Conservation (phyloP, 1,139 yeast species). For the Hyphopichia pseudoburtonii region DNA sequence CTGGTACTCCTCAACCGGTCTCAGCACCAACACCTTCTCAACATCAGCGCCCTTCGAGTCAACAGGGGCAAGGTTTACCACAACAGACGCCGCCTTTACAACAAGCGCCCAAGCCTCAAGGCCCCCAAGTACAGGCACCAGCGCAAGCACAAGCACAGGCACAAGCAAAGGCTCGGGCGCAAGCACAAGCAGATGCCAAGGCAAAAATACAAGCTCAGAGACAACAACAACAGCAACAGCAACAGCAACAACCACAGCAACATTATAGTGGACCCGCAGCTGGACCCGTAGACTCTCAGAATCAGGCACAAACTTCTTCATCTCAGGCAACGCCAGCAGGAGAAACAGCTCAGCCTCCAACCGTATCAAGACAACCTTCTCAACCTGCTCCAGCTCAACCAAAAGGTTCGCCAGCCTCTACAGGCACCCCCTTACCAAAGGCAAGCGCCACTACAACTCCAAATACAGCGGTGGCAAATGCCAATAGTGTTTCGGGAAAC, state of each 20-base stretch:
- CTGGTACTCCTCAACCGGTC: too few species aligned
- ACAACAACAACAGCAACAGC: slow-evolving; percentile 4
- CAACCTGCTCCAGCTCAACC: not conserved
- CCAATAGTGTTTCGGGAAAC: not conserved
- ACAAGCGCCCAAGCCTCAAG: not conserved
- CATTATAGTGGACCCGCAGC: slow-evolving; percentile 7
- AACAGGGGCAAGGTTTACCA: slow-evolving; percentile 4
- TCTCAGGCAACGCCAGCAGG: slow-evolving; percentile 8
- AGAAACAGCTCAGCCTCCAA: slow-evolving; percentile 8
- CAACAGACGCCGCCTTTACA: slow-evolving; percentile 6
- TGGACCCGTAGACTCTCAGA: slow-evolving; percentile 10
- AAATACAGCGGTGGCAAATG: slow-evolving; percentile 10
- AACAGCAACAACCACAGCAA: slow-evolving; percentile 4
- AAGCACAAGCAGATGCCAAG: slow-evolving; percentile 1
- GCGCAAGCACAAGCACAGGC: slow-evolving; percentile 2
- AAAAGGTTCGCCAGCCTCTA: slow-evolving; percentile 6
- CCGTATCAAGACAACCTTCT: slow-evolving; percentile 1
- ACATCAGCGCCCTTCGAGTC: not conserved
- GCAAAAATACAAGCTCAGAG: not conserved
- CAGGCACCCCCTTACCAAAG: slow-evolving; percentile 8
- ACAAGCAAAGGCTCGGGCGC: slow-evolving; percentile 4
- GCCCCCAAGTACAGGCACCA: not conserved
- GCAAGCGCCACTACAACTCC: slow-evolving; percentile 10
- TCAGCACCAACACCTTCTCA: not conserved
- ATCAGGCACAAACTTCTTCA: too few species aligned